A percentile compares a stretch with the other conserved stretches of the same genome.
These are phyloP conservation scores for Tetrapisispora phaffii DNA, from an alignment of 805 yeast species.

Conservation along the genomic window DNA sequence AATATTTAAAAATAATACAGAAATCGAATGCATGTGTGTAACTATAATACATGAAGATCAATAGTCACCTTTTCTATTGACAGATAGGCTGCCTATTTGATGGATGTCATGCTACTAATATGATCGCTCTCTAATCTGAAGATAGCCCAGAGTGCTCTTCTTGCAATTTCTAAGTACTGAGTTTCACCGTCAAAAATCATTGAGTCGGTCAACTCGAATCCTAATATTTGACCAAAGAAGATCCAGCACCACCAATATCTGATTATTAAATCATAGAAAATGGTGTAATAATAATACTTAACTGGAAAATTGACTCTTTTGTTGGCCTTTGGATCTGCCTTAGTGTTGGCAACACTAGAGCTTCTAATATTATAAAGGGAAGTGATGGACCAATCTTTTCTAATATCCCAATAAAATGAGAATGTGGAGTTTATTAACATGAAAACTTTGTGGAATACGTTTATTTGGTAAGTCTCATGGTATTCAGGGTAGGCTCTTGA, in stretches of 20 bases:
- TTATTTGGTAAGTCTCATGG: neutral
- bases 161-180: constrained; percentile 62
- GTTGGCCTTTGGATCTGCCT: neutral
- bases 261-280: constrained; percentile 49
- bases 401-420: constrained; percentile 82
- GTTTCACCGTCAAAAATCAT: constrained; percentile 37
- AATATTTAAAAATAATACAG: neutral
- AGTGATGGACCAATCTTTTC: constrained; percentile 77
- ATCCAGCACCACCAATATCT: constrained; percentile 70
- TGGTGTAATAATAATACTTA: constrained; percentile 43
- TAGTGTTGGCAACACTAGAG: neutral
- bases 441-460: constrained; percentile 27
- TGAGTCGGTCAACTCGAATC: neutral
- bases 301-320: constrained; percentile 12
- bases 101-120: constrained; percentile 8
- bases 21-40: neutral
- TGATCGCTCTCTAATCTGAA: constrained; percentile 77
- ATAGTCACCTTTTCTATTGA: too few relatives aligned
- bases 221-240: constrained; percentile 20
- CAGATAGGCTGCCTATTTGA: neutral
- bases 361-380: constrained; percentile 31
- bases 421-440: constrained; percentile 61
- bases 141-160: constrained; percentile 88
- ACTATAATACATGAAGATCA: neutral
- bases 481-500: constrained; percentile 8